Percentiles rank a stretch among this genome's conserved stretches.
Evolutionary conservation across 1,284 basidiomycete species (phyloP).

Genomic region (Malassezia dermatis): DNA sequence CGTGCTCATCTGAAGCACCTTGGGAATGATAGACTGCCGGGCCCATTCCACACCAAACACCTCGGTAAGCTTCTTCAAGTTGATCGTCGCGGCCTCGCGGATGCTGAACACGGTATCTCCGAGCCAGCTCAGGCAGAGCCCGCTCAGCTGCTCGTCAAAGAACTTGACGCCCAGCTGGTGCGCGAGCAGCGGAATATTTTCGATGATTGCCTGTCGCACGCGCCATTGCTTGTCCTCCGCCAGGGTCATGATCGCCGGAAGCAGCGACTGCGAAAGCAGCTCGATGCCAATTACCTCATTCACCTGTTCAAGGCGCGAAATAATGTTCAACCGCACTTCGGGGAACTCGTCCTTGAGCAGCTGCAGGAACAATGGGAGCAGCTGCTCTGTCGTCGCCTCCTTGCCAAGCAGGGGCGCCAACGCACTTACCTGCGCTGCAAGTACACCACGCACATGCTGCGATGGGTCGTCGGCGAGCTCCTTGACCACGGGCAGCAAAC

Average conservation of each 20-base stretch:
- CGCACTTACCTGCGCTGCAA: slow-evolving; percentile 95
- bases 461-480: slow-evolving; percentile 87
- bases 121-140: slow-evolving; percentile 97
- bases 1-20: slow-evolving; percentile 92
- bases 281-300: slow-evolving; percentile 96
- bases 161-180: slow-evolving; percentile 92
- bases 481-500: slow-evolving; percentile 89
- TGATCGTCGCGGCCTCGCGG: slow-evolving; percentile 90
- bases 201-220: slow-evolving; percentile 98
- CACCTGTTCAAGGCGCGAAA: slow-evolving; percentile 95
- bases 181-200: slow-evolving; percentile 91
- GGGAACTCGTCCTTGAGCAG: slow-evolving; percentile 98
- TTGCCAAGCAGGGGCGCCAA: slow-evolving; percentile 88
- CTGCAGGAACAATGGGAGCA: slow-evolving; percentile 91
- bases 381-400: slow-evolving; percentile 87
- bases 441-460: slow-evolving; percentile 91
- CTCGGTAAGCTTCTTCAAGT: slow-evolving; percentile 92
- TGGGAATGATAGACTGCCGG: slow-evolving; percentile 82
- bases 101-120: slow-evolving; percentile 98
- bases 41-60: slow-evolving; percentile 99
- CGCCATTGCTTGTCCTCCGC: slow-evolving; percentile 99
- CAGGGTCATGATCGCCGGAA: slow-evolving; percentile 93
- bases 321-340: slow-evolving; percentile 93
- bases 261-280: slow-evolving; percentile 81
- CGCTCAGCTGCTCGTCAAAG: slow-evolving; percentile 94